Evolutionary conservation across 768 basidiomycete species (phyloP), one percentile per base, ranked within the genome.

Genomic region (Phlebiopsis gigantea): DNA sequence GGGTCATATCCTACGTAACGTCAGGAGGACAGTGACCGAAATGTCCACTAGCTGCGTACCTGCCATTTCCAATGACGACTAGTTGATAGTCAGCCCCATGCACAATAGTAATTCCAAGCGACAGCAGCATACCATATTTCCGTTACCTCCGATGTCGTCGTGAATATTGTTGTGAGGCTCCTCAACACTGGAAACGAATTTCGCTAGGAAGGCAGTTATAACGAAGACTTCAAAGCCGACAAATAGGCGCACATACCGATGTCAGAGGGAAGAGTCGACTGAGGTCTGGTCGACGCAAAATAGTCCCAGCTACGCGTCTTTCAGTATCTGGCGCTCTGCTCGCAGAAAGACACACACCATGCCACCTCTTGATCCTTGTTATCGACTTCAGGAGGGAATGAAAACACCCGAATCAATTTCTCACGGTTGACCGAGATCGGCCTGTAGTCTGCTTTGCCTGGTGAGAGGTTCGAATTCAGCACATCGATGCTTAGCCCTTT

Each of bases 81-180:
- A n/a, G n/a, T 7, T n/a, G 31, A 34, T 14, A n/a, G n/a, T n/a
- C n/a, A n/a, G n/a, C n/a, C n/a, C n/a, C n/a, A n/a, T n/a, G n/a
- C n/a, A n/a, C n/a, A 17, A 9, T 8, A 39, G 34, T 17, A 39
- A 39, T n/a, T n/a, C n/a, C n/a, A 39, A 17, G 9, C 10, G 24
- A 25, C n/a, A n/a, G 9, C 8, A 8, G n/a, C 25, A 14, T 5
- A 55, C 54, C 54, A 55, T 55, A 24, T 55, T 42, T 25, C 54
- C 54, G 22, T 47, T 42, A 5, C 54, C 54, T 22, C 54, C 54
- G 14, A 55, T 28, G 29, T 39, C 41, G 5, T 44, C 25, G 21
- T 55, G 54, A 3, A 55, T 12, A 25, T 24, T 28, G 30, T 55
- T 55, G 45, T 55, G 54, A 8, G 54, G 54, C 24, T 55, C 54